phyloP scores from a whole-genome alignment of 495 filamentous ascomycete genomes.

The Xylaria telfairii region DNA sequence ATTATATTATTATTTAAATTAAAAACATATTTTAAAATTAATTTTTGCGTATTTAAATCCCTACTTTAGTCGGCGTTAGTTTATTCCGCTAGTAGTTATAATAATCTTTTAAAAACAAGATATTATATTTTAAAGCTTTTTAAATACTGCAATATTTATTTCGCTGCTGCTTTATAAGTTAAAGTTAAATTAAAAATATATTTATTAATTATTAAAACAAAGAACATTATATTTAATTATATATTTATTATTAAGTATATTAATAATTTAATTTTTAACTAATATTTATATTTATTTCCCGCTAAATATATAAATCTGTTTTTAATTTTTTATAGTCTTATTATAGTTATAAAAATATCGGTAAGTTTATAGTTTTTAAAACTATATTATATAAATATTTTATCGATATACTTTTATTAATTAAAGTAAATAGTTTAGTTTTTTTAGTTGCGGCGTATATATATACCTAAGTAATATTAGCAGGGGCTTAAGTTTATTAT shows the following conservation, averaged over 20 bases:
- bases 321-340: not conserved
- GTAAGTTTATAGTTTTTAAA: no score
- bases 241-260: no score
- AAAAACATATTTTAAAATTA: not conserved
- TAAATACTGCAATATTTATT: not conserved
- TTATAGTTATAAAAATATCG: no score
- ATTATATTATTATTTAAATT: not conserved
- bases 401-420: no score
- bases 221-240: not conserved
- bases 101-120: not conserved
- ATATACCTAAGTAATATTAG: no score
- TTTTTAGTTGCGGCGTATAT: no score
- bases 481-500: no score
- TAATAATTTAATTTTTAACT: not conserved
- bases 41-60: not conserved
- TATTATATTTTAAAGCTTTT: not conserved
- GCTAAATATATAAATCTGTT: not conserved
- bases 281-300: not conserved
- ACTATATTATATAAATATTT: no score
- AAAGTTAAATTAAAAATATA: not conserved
- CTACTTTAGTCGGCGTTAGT: not conserved
- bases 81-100: not conserved
- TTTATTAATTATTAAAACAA: not conserved
- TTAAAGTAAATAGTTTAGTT: no score
- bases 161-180: not conserved